Percentiles rank a stretch among this genome's conserved stretches.
These are phyloP conservation scores for Mytilinidion resinicola DNA, from an alignment of 495 filamentous ascomycete species.

Conservation along the genomic window DNA sequence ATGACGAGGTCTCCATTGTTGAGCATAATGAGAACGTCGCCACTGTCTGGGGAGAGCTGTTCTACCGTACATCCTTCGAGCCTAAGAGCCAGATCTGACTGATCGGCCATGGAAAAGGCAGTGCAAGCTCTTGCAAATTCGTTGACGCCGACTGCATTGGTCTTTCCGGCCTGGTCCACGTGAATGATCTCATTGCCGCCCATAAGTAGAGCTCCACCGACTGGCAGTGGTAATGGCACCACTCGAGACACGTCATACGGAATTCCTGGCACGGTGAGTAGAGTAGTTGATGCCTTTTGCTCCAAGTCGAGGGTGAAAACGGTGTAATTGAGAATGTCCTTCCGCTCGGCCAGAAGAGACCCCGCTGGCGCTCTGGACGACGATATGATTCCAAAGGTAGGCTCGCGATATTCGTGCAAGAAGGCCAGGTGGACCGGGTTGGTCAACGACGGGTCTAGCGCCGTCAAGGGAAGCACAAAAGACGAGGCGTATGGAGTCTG, in stretches of 20 bases:
- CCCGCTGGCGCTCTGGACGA: conserved; percentile 62
- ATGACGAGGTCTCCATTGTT: conserved; percentile 68
- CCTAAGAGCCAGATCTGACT: conserved; percentile 70
- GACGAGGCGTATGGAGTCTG: conserved; percentile 81
- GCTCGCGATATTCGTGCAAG: conserved; percentile 93
- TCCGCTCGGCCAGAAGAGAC: conserved; percentile 67
- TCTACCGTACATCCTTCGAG: conserved; percentile 80
- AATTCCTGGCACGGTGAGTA: conserved; percentile 75
- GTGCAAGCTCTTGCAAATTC: conserved; percentile 74
- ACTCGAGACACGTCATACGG: conserved; percentile 87
- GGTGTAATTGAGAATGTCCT: conserved; percentile 79
- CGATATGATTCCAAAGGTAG: conserved; percentile 91
- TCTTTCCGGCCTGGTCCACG: conserved; percentile 90
- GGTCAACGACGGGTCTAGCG: conserved; percentile 77
- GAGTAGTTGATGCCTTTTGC: conserved; percentile 86
- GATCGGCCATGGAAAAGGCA: conserved; percentile 74
- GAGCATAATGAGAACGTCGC: conserved; percentile 79
- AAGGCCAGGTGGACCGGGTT: conserved; percentile 90
- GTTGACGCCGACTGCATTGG: conserved; percentile 91
- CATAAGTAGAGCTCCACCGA: conserved; percentile 82
- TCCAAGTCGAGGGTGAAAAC: conserved; percentile 94
- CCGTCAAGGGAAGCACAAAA: conserved; percentile 79
- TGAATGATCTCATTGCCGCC: conserved; percentile 89
- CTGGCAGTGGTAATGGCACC: conserved; percentile 72
- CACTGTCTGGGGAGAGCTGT: conserved; percentile 61